phyloP scores from a whole-genome alignment of 1,284 basidiomycete genomes.

The Trametes sp. region DNA sequence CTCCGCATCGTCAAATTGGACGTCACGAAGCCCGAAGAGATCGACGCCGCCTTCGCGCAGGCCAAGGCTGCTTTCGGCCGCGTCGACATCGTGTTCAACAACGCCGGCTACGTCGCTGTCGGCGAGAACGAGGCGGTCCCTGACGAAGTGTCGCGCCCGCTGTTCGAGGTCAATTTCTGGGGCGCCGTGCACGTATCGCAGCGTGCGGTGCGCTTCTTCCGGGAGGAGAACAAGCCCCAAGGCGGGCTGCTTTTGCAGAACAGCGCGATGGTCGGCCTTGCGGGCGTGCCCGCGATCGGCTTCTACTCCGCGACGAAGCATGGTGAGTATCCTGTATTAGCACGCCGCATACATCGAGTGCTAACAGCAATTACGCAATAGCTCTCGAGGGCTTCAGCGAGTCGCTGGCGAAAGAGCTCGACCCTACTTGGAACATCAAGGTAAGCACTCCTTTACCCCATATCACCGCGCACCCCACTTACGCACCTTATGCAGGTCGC shows the following conservation, averaged over 20 bases:
- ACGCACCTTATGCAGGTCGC: background rate
- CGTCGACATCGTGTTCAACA: constrained; percentile 54
- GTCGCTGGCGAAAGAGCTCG: constrained; percentile 39
- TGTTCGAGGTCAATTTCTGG: constrained; percentile 51
- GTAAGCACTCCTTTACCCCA: constrained; percentile 16
- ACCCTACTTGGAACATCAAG: constrained; percentile 44
- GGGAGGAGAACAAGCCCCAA: constrained; percentile 46
- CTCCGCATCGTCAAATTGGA: constrained; percentile 50
- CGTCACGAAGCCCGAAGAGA: constrained; percentile 43
- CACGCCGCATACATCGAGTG: no score
- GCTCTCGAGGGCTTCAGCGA: constrained; percentile 47
- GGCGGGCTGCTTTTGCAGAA: constrained; percentile 45
- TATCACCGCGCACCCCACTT: background rate
- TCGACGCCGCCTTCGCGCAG: constrained; percentile 43
- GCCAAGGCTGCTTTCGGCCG: constrained; percentile 47
- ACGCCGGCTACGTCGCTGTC: constrained; percentile 44
- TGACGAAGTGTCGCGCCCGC: constrained; percentile 38
- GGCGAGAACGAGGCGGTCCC: constrained; percentile 43
- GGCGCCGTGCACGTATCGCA: constrained; percentile 45
- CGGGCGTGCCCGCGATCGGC: constrained; percentile 34
- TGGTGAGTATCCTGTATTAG: constrained; percentile 30
- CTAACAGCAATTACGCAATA: constrained; percentile 19
- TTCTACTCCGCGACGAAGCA: constrained; percentile 43
- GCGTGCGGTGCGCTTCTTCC: constrained; percentile 47
- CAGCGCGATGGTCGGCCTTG: constrained; percentile 40